Conservation (phyloP, 164 flowering plant genomes). For the Liquidambar formosana region DNA sequence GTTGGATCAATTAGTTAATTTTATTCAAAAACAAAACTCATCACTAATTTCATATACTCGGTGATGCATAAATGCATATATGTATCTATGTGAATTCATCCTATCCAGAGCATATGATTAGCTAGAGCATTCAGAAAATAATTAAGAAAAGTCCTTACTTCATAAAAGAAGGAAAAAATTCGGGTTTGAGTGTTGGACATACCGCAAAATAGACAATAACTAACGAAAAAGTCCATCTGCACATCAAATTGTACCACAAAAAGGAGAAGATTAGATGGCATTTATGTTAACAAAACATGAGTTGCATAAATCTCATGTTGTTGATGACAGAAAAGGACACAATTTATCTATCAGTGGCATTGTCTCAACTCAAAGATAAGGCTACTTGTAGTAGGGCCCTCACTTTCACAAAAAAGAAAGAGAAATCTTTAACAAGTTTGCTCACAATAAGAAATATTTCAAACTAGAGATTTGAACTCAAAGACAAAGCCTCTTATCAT, state of each 20-base stretch:
- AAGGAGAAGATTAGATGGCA: constrained; percentile 5
- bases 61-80: no score
- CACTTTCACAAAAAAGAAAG: no score
- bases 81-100: no score
- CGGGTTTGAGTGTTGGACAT: neutral
- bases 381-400: no score
- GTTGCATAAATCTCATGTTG: no score
- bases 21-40: no score
- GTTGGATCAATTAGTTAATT: no score
- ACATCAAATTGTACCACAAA: constrained; percentile 11
- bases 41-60: no score
- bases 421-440: no score
- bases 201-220: constrained; percentile 7
- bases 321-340: no score
- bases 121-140: neutral
- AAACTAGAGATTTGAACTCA: neutral
- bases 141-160: neutral
- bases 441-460: neutral
- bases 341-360: constrained; percentile 9
- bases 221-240: constrained; percentile 72
- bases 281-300: neutral
- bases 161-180: neutral
- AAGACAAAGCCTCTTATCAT: no score
- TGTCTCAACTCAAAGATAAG: constrained; percentile 6
- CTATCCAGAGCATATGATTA: no score